Evolutionary conservation across 768 basidiomycete species (phyloP).

Genomic region (Boletus rubescentipes): DNA sequence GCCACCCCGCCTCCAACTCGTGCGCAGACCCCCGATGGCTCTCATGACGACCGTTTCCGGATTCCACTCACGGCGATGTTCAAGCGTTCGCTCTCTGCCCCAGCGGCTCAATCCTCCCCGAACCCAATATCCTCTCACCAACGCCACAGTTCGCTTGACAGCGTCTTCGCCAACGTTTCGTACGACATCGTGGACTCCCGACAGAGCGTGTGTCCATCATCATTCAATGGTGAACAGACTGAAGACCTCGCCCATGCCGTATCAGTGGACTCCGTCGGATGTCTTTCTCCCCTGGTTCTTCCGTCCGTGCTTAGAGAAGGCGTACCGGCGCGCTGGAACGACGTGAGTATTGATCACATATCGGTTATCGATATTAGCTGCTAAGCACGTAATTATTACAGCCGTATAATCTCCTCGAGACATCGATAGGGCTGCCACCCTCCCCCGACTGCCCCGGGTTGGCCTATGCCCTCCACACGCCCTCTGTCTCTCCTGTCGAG

Average conservation of each 20-base stretch:
- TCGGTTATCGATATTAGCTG: slow-evolving; percentile 8
- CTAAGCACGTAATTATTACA: slow-evolving; percentile 24
- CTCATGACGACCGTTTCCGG: slow-evolving; percentile 34
- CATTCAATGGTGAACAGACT: slow-evolving; percentile 19
- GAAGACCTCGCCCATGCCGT: slow-evolving; percentile 24
- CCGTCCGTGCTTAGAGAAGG: slow-evolving; percentile 31
- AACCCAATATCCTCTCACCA: slow-evolving; percentile 12
- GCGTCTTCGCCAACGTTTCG: slow-evolving; percentile 31
- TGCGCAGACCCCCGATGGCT: slow-evolving; percentile 30
- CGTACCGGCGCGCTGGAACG: slow-evolving; percentile 33
- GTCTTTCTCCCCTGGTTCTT: slow-evolving; percentile 32
- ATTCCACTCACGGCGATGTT: slow-evolving; percentile 64
- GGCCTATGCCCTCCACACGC: slow-evolving; percentile 26
- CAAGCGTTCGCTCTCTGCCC: slow-evolving; percentile 62
- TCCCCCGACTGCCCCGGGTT: slow-evolving; percentile 22
- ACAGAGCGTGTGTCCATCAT: slow-evolving; percentile 9
- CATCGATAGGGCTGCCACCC: slow-evolving; percentile 29
- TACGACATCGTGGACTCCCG: slow-evolving; percentile 29
- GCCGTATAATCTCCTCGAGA: slow-evolving; percentile 36
- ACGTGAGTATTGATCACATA: slow-evolving; percentile 26
- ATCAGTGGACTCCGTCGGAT: slow-evolving; percentile 23
- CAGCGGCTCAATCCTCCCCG: slow-evolving; percentile 33
- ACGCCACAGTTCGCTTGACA: slow-evolving; percentile 27
- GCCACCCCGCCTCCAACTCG: slow-evolving; percentile 16
- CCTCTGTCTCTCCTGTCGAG: slow-evolving; percentile 26